Conservation (phyloP, 176 grass and related monocot genomes). For the Secale cereale region DNA sequence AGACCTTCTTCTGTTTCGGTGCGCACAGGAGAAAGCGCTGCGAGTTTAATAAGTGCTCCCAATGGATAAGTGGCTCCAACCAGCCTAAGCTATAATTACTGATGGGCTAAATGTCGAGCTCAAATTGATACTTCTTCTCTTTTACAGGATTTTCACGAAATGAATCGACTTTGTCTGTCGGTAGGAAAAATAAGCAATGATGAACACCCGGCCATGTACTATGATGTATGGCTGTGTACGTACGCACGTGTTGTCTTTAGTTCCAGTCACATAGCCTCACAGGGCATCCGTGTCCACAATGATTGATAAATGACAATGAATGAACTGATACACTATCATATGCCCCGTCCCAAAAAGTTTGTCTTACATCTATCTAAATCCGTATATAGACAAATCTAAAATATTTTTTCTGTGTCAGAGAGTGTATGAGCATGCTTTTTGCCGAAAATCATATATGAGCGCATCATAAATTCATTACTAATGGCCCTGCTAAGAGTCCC, state of each 20-base stretch:
- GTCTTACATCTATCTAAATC: no score
- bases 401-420: no score
- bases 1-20: no score
- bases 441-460: not conserved
- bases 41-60: no score
- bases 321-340: not conserved
- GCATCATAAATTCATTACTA: not conserved
- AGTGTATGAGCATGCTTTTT: no score
- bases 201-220: not conserved
- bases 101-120: not conserved
- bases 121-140: not conserved
- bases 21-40: no score
- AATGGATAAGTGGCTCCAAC: no score
- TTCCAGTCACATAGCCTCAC: not conserved
- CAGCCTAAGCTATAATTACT: no score
- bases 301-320: not conserved
- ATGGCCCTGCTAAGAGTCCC: not conserved
- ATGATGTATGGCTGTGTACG: not conserved
- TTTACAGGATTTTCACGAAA: not conserved
- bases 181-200: not conserved
- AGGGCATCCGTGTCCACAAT: not conserved
- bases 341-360: no score
- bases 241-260: not conserved
- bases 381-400: no score
- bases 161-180: not conserved